These are phyloP conservation scores for Zanthoxylum bungeanum DNA, from an alignment of 345 rosid genomes.

Conservation along the genomic window DNA sequence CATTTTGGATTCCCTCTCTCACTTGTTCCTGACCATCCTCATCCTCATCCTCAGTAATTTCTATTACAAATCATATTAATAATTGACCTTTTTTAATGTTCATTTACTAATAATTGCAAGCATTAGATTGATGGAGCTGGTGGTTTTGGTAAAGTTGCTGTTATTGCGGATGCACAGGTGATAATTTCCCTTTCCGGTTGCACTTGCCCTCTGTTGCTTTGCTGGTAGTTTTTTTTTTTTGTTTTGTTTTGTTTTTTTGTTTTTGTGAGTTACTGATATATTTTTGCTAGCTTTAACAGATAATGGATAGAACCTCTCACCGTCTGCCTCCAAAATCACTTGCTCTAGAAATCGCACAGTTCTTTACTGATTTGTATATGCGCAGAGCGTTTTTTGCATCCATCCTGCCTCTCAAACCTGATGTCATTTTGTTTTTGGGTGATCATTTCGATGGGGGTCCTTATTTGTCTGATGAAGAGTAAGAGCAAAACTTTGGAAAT, in stretches of 20 bases:
- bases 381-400: conserved; percentile 69
- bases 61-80: conserved; percentile 10
- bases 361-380: conserved; percentile 83
- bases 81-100: background rate
- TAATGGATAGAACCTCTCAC: conserved; percentile 84
- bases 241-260: too few species aligned
- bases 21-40: conserved; percentile 80
- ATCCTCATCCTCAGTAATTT: conserved; percentile 15
- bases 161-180: conserved; percentile 89
- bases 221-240: background rate
- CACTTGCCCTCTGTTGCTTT: background rate
- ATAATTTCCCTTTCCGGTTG: conserved; percentile 5
- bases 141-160: conserved; percentile 65
- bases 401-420: conserved; percentile 67
- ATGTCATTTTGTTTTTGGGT: conserved; percentile 70
- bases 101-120: background rate
- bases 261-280: background rate
- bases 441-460: conserved; percentile 92
- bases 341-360: conserved; percentile 68
- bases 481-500: conserved; percentile 27
- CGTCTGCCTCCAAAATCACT: conserved; percentile 63
- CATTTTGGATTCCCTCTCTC: conserved; percentile 65
- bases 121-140: conserved; percentile 37
- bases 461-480: conserved; percentile 76
- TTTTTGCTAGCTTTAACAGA: conserved; percentile 35